phyloP scores from a whole-genome alignment of 208 protist species.

The Vickermania ingenoplastis region DNA sequence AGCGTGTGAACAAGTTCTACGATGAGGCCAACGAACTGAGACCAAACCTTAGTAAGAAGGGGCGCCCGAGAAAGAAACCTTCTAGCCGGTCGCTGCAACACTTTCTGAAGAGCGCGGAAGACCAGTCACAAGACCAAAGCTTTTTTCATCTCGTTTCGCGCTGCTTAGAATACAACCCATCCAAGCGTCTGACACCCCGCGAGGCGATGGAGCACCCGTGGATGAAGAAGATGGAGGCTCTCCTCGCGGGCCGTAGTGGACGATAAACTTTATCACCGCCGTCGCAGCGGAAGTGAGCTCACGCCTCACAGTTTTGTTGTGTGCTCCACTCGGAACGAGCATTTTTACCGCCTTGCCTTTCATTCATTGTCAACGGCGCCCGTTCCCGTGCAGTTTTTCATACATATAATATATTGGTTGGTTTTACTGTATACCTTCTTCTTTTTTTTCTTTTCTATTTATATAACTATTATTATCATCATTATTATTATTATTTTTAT shows the following conservation, averaged over 20 bases:
- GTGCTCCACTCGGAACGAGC: too few relatives aligned
- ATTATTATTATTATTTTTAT: too few relatives aligned
- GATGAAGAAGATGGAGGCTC: slow-evolving; percentile 28
- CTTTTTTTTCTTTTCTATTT: too few relatives aligned
- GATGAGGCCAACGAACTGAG: slow-evolving; percentile 5
- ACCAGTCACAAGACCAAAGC: slow-evolving; percentile 11
- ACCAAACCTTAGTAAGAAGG: slow-evolving; percentile 16
- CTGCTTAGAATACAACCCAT: slow-evolving; percentile 52
- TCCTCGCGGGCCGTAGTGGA: slow-evolving; percentile 4
- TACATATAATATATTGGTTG: too few relatives aligned
- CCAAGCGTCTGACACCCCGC: slow-evolving; percentile 45
- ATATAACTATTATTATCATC: too few relatives aligned
- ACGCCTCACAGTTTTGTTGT: too few relatives aligned
- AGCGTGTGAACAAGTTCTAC: slow-evolving; percentile 50
- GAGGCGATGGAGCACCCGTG: slow-evolving; percentile 66
- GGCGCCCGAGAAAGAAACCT: slow-evolving; percentile 16
- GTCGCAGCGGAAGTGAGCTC: too few relatives aligned
- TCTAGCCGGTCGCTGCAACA: slow-evolving; percentile 18
- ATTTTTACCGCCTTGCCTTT: too few relatives aligned
- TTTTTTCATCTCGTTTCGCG: slow-evolving; percentile 46
- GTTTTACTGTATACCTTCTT: too few relatives aligned
- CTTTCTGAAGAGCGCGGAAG: slow-evolving; percentile 28
- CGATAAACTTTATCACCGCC: slow-evolving; percentile 2
- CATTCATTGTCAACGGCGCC: too few relatives aligned
- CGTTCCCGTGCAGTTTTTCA: too few relatives aligned